Evolutionary conservation across 2,329 filamentous ascomycete genomes (phyloP).

Genomic region (Curvularia lunata): DNA sequence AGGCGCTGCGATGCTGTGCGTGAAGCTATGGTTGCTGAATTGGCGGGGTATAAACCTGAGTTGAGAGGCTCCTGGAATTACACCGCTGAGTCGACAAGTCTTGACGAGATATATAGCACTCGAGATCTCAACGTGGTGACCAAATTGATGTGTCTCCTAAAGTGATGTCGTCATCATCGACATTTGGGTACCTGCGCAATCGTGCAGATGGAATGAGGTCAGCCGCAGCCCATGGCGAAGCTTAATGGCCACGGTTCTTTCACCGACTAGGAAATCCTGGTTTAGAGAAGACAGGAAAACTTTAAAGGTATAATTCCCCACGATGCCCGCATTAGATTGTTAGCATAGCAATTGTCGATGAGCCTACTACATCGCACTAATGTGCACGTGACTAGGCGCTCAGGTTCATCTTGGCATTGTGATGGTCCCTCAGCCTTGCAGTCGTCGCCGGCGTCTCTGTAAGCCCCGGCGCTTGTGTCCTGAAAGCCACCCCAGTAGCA

Average conservation of each 20-base stretch:
- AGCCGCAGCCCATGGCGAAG: constrained; percentile 4
- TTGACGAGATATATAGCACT: background rate
- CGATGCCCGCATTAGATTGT: background rate
- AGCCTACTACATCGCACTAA: no score
- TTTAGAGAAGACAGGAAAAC: background rate
- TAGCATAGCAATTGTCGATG: no score
- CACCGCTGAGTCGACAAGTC: no score
- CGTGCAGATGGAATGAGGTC: constrained; percentile 18
- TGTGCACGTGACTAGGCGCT: background rate
- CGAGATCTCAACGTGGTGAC: constrained; percentile 1
- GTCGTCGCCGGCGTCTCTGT: background rate
- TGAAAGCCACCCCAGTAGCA: background rate
- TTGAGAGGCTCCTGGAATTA: background rate
- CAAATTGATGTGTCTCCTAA: constrained; percentile 9
- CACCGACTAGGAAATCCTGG: background rate
- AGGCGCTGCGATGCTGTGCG: constrained; percentile 45
- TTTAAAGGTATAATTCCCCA: background rate
- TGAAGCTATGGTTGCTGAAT: constrained; percentile 50
- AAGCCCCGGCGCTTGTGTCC: background rate
- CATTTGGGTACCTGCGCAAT: constrained; percentile 10
- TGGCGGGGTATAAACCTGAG: background rate
- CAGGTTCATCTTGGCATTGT: background rate
- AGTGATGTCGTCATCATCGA: constrained; percentile 32
- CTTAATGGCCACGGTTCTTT: background rate
- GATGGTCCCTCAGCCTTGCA: background rate